phyloP scores from a whole-genome alignment of 2,329 filamentous ascomycete genomes.

The Truncatella angustata region DNA sequence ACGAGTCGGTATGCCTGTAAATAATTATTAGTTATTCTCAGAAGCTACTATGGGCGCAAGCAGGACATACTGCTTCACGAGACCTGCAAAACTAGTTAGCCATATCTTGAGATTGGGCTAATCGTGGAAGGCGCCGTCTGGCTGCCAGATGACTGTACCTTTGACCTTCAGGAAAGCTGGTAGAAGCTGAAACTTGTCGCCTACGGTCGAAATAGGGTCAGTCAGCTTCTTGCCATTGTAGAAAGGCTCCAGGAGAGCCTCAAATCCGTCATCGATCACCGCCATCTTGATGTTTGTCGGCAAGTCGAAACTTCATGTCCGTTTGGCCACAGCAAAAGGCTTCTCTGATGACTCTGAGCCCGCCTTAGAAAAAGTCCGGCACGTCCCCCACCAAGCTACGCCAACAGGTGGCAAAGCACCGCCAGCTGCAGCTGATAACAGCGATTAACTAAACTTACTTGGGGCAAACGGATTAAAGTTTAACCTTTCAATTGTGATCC shows the following conservation, averaged over 20 bases:
- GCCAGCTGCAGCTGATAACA: background rate
- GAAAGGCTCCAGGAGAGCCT: constrained; percentile 65
- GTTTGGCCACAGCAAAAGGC: background rate
- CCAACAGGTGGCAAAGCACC: constrained; percentile 4
- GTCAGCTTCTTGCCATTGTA: constrained; percentile 68
- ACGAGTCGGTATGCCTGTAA: constrained; percentile 85
- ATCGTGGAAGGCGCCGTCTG: constrained; percentile 18
- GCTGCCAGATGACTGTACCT: constrained; percentile 41
- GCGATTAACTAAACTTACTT: constrained; percentile 1
- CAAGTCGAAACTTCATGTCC: constrained; percentile 3
- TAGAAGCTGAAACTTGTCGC: constrained; percentile 95
- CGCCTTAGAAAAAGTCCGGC: background rate
- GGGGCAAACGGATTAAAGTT: background rate
- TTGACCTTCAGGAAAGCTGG: constrained; percentile 99
- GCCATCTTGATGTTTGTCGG: constrained; percentile 40
- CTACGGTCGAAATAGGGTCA: constrained; percentile 61
- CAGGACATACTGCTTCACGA: constrained; percentile 75
- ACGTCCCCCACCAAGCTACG: constrained; percentile 3
- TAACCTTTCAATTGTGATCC: too few species aligned
- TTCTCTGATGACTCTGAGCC: constrained; percentile 4
- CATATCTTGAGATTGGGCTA: constrained; percentile 13
- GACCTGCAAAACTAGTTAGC: constrained; percentile 38
- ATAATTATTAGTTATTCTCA: background rate
- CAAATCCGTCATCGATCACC: constrained; percentile 60
- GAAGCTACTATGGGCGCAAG: constrained; percentile 1